A percentile compares a stretch with the other conserved stretches of the same genome.
phyloP scores from a whole-genome alignment of 2,329 filamentous ascomycete species.

The Clonostachys solani region DNA sequence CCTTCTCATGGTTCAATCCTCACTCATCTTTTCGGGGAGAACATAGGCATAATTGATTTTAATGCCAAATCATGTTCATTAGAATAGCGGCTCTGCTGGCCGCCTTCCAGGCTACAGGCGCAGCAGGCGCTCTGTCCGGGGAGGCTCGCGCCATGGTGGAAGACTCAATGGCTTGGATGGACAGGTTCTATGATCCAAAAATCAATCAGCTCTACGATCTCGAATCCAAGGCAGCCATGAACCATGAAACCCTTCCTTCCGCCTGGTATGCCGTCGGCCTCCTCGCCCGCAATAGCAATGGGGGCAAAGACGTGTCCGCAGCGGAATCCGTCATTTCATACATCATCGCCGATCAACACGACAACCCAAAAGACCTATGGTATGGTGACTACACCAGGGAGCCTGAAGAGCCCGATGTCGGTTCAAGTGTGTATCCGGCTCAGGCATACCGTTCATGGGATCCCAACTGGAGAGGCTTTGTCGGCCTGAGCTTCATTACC shows the following conservation, averaged over 20 bases:
- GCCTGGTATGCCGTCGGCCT: constrained; percentile 57
- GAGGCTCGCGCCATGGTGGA: background rate
- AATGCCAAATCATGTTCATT: background rate
- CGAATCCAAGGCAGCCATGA: constrained; percentile 34
- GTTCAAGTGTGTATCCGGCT: constrained; percentile 42
- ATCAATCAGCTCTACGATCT: constrained; percentile 50
- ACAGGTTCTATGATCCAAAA: constrained; percentile 45
- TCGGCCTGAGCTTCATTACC: constrained; percentile 54
- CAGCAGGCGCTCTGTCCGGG: background rate
- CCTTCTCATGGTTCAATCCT: no score
- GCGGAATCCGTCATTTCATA: constrained; percentile 50
- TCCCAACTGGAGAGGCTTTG: constrained; percentile 61
- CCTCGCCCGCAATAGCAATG: constrained; percentile 45
- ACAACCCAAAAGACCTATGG: constrained; percentile 48
- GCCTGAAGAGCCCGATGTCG: constrained; percentile 54
- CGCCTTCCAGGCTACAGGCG: background rate
- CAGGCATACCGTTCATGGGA: constrained; percentile 55
- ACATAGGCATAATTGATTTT: no score
- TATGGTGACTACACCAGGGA: constrained; percentile 49
- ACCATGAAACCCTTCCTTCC: constrained; percentile 52
- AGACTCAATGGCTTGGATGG: constrained; percentile 44
- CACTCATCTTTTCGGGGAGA: no score
- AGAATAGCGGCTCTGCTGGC: background rate
- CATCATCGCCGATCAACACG: constrained; percentile 48
- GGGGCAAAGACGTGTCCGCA: constrained; percentile 34